Evolutionary conservation across 176 grass and related monocot species (phyloP), one percentile per base, ranked within the genome.

Genomic region (Phragmites australis): DNA sequence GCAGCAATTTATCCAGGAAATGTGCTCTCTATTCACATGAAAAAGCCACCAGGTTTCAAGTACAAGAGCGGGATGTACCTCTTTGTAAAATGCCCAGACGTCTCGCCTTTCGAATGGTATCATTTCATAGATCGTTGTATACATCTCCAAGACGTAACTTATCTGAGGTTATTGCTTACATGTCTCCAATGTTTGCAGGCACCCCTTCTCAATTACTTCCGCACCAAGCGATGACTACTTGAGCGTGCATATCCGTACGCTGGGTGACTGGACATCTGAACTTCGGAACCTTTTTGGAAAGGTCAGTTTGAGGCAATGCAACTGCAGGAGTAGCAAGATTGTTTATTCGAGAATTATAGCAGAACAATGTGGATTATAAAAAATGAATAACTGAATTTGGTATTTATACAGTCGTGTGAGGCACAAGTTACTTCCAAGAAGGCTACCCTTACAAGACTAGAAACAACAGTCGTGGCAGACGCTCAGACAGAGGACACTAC

Each of bases 51-150:
- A 8, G 91, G 88, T 73, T 99, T 99, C 88, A 94, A 90, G 90
- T 99, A 96, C 87, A 95, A 90, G 73, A 99, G 97, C 58, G 97
- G 97, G 78, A 99, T 99, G 97, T 99, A 99, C 81, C 86, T 99
- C 17, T 99, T 99, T 83, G 90, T 99, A 18, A 99, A 99, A 70
- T 93, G 90, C 59, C 97, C 97, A 23, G 97, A 99, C 70, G 88
- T 99, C 49, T 96, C 97, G 8, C 97, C 97, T 71, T 99, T 91
- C 21, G 97, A 99, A 84, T 99, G 97, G 97, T 99, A 87, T 9
- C 15, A 73, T 77, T 64, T 68, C 32, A 68, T 74, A 10, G 16
- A 41, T 75, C 75, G 52, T 7, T 9, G 12, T 72, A 62, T 65
- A 57, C 65, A 78, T 55, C 43, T 29, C 48, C 8, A 61, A 82